Evolutionary conservation across 768 basidiomycete species (phyloP), one percentile per base, ranked within the genome.

Genomic region (Pholiota molesta): DNA sequence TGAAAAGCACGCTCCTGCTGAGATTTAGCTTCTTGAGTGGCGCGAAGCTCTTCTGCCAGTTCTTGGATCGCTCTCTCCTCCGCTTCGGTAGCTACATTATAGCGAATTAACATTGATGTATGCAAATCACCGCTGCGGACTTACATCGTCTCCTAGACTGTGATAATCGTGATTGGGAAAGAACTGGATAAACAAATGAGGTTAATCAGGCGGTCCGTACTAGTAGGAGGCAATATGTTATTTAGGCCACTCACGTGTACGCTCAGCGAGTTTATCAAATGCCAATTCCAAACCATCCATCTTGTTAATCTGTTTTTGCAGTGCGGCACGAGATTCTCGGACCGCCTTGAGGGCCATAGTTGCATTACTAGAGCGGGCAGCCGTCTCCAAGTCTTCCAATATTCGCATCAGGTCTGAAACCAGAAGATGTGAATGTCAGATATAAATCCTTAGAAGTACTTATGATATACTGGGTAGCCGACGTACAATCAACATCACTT

Each of bases 201-300:
- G 35, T 61, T 57, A 52, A 45, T 59, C 40, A 56, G 47, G 33
- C 26, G 35, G 31, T 66, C 29, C 39, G 55, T 47, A 26, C 26
- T 26, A 19, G 47, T 26, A 19, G 47, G 47, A 21, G 8, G 19
- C 47, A 10, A 49, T 17, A 13, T 49, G 47, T 37, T 37, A 47
- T 55, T 52, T 53, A 10, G 52, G 60, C 60, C 23, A 81, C 92
- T 59, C 71, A 94, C 94, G 73, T 62, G 92, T 92, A 52, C 90
- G 85, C 71, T 95, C 93, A 3, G 92, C 90, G 67, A 96, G 89
- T 64, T 87, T 84, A 67, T 96, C 95, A 69, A 97, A 95, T 1
- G 90, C 89, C 0, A 84, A 72, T 71, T 93, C 90, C 13, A 96
- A 78, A 26, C 79, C 81, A 62, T 97, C 93, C 87, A 97, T 92